phyloP scores from a whole-genome alignment of 441 rosid species.

The Pelargonium myrrhifolium region DNA sequence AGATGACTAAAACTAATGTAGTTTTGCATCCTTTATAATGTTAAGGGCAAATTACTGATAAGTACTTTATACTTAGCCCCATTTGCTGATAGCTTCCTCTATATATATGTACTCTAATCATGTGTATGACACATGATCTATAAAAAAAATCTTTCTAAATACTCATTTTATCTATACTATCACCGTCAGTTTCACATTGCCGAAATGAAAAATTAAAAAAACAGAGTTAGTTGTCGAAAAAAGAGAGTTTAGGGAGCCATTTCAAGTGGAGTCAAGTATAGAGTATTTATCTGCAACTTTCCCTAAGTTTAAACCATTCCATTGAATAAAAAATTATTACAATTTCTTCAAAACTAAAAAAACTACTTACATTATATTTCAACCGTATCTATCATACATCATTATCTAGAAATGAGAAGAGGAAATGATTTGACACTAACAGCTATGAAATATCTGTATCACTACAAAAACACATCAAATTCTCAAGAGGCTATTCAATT shows the following conservation, averaged over 20 bases:
- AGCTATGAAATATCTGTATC: slow-evolving; percentile 23
- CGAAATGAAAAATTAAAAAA: no score
- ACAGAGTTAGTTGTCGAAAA: no score
- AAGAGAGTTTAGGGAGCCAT: no score
- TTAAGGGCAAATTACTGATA: not conserved
- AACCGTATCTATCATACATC: slow-evolving; percentile 22
- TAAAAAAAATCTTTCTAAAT: no score
- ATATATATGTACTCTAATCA: no score
- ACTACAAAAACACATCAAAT: slow-evolving; percentile 3
- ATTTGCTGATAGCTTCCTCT: no score
- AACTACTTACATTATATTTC: slow-evolving; percentile 15
- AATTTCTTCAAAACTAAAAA: slow-evolving; percentile 8
- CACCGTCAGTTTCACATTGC: no score
- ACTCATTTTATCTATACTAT: no score
- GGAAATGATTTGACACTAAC: slow-evolving; percentile 7
- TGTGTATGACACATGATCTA: no score
- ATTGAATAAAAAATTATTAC: slow-evolving; percentile 8
- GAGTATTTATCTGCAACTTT: no score
- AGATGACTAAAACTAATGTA: not conserved
- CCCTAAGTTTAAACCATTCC: not conserved
- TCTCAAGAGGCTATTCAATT: slow-evolving; percentile 23
- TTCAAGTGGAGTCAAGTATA: no score
- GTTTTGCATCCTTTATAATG: not conserved
- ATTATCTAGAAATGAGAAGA: not conserved
- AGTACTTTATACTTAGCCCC: not conserved